Evolutionary conservation across 306 rosid genomes (phyloP).

Genomic region (Castanea sativa): DNA sequence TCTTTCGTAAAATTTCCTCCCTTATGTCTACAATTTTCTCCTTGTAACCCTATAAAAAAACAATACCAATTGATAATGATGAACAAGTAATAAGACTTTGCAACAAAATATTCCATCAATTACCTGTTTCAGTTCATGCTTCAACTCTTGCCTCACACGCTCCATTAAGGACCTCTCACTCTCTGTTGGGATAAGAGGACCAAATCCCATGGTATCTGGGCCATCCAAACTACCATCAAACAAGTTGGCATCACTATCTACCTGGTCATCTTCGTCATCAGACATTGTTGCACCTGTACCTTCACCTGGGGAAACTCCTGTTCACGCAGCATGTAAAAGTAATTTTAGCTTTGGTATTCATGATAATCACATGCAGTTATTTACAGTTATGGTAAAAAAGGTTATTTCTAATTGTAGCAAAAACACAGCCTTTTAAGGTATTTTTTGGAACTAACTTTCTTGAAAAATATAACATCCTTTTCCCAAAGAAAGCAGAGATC

Average conservation of each 20-base stretch:
- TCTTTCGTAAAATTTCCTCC: slow-evolving; percentile 95
- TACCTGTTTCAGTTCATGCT: slow-evolving; percentile 93
- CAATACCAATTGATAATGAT: background rate
- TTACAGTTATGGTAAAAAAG: background rate
- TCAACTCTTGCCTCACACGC: slow-evolving; percentile 92
- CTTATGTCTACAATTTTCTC: slow-evolving; percentile 95
- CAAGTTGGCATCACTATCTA: slow-evolving; percentile 75
- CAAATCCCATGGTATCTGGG: slow-evolving; percentile 86
- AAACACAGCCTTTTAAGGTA: background rate
- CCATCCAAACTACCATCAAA: slow-evolving; percentile 85
- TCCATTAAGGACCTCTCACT: slow-evolving; percentile 97
- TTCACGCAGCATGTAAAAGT: slow-evolving; percentile 16
- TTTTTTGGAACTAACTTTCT: background rate
- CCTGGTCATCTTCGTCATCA: slow-evolving; percentile 90
- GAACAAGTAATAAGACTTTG: slow-evolving; percentile 5
- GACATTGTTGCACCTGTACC: slow-evolving; percentile 99
- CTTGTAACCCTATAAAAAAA: slow-evolving; percentile 71
- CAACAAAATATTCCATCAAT: slow-evolving; percentile 8
- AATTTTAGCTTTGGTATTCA: slow-evolving; percentile 8
- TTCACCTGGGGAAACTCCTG: slow-evolving; percentile 97
- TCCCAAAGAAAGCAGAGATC: background rate
- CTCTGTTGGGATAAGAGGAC: slow-evolving; percentile 97
- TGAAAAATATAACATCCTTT: background rate
- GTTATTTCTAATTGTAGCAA: background rate
- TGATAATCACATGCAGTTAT: background rate